Evolutionary conservation across 768 basidiomycete species (phyloP).

Genomic region (Artomyces pyxidatus): DNA sequence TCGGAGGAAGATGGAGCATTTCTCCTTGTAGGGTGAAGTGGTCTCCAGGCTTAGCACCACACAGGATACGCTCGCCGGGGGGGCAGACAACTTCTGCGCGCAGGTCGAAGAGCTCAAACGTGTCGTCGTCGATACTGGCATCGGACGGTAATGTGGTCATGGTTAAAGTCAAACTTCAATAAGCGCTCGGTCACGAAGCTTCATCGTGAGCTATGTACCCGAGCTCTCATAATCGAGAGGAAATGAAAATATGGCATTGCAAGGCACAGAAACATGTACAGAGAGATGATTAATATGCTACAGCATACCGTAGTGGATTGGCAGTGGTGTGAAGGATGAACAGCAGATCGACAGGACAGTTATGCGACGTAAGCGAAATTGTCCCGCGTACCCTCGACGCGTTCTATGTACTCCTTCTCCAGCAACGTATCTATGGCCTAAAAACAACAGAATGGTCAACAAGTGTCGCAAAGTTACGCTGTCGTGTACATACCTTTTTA

Average conservation of each 20-base stretch:
- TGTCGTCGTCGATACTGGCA: too few relatives aligned
- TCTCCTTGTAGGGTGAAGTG: slow-evolving; percentile 57
- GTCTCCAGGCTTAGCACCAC: slow-evolving; percentile 59
- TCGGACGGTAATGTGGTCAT: too few relatives aligned
- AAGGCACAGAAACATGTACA: neutral
- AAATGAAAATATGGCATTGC: too few relatives aligned
- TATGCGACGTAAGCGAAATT: slow-evolving; percentile 75
- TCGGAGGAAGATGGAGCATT: slow-evolving; percentile 51
- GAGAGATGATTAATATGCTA: neutral
- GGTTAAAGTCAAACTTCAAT: too few relatives aligned
- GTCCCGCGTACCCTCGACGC: slow-evolving; percentile 86
- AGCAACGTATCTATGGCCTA: slow-evolving; percentile 86
- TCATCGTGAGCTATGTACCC: too few relatives aligned
- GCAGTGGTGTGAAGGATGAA: too few relatives aligned
- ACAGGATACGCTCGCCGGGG: slow-evolving; percentile 45
- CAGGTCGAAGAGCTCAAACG: slow-evolving; percentile 57
- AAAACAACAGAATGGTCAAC: neutral
- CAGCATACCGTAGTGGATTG: neutral
- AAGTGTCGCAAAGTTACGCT: neutral
- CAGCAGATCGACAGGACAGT: slow-evolving; percentile 9
- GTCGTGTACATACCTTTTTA: slow-evolving; percentile 67
- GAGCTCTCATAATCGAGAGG: too few relatives aligned
- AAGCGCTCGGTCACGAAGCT: too few relatives aligned
- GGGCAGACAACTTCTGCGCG: slow-evolving; percentile 57
- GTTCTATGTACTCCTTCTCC: slow-evolving; percentile 97